Evolutionary conservation across 371 early-diverging fungal genomes (phyloP).

Genomic region (Astathelohania contejeani): DNA sequence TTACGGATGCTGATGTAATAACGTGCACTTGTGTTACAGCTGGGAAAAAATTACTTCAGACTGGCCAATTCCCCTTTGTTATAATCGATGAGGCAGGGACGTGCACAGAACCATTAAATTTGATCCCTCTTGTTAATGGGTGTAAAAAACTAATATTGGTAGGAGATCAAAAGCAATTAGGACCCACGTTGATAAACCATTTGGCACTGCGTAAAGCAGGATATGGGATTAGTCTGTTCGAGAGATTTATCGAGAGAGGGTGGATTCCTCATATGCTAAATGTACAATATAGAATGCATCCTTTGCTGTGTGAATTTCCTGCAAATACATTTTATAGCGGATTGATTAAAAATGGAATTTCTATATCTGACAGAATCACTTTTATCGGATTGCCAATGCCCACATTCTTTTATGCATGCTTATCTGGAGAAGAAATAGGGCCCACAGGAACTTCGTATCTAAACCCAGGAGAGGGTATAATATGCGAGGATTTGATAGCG

Average conservation of each 20-base stretch:
- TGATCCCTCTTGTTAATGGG: constrained; percentile 83
- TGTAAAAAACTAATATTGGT: constrained; percentile 82
- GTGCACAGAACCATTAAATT: constrained; percentile 81
- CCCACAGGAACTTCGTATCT: constrained; percentile 81
- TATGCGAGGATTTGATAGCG: constrained; percentile 78
- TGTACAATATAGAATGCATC: constrained; percentile 96
- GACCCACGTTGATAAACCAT: constrained; percentile 88
- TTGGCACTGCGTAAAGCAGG: constrained; percentile 80
- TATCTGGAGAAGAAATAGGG: constrained; percentile 82
- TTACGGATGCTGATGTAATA: constrained; percentile 80
- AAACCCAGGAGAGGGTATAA: constrained; percentile 68
- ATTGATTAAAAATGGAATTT: constrained; percentile 47
- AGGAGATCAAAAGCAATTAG: constrained; percentile 94
- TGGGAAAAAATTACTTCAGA: constrained; percentile 73
- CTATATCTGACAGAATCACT: constrained; percentile 59
- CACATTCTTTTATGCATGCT: constrained; percentile 77
- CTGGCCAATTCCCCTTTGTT: constrained; percentile 71
- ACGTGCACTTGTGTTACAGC: constrained; percentile 90
- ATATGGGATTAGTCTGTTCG: constrained; percentile 80
- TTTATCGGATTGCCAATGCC: constrained; percentile 90
- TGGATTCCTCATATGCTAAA: constrained; percentile 75
- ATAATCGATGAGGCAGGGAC: constrained; percentile 92
- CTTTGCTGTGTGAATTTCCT: constrained; percentile 82
- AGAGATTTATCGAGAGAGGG: constrained; percentile 73
- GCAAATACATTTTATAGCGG: constrained; percentile 96